Conservation (phyloP, 371 early-diverging fungal species). For the Dichotomocladium elegans region DNA sequence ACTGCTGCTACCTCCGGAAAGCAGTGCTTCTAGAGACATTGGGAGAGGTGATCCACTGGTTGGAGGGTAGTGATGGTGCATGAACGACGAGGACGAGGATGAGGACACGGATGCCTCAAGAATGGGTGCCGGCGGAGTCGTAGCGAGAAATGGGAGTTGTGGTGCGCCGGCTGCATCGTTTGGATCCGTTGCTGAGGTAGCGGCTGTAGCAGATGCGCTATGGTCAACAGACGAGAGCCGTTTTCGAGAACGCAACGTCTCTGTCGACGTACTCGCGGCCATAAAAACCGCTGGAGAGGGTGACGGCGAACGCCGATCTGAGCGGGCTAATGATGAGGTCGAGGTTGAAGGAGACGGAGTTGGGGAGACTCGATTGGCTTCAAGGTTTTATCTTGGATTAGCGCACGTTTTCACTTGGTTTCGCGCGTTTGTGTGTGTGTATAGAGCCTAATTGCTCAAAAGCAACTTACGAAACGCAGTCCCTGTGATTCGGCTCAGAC, state of each 20-base stretch:
- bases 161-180: conserved; percentile 44
- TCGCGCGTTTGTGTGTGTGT: neutral
- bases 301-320: conserved; percentile 12
- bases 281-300: conserved; percentile 14
- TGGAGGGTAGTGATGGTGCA: neutral
- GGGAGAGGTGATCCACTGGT: neutral
- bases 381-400: neutral
- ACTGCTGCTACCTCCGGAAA: conserved; percentile 9
- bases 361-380: conserved; percentile 26
- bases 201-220: neutral
- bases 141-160: too few species aligned
- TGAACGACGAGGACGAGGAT: too few species aligned
- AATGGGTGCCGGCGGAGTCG: too few species aligned
- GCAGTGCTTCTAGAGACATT: conserved; percentile 7
- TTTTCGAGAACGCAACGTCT: conserved; percentile 8
- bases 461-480: conserved; percentile 38
- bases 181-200: conserved; percentile 20
- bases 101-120: too few species aligned
- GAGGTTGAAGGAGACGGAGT: conserved; percentile 33
- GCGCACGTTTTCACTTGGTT: neutral
- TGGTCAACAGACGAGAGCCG: neutral
- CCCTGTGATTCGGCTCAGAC: conserved; percentile 55
- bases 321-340: conserved; percentile 15
- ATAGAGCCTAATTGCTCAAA: too few species aligned
- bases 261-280: conserved; percentile 5